Percentiles rank a stretch among this genome's conserved stretches.
Evolutionary conservation across 768 basidiomycete species (phyloP).

Genomic region (Boletellus ananiceps): DNA sequence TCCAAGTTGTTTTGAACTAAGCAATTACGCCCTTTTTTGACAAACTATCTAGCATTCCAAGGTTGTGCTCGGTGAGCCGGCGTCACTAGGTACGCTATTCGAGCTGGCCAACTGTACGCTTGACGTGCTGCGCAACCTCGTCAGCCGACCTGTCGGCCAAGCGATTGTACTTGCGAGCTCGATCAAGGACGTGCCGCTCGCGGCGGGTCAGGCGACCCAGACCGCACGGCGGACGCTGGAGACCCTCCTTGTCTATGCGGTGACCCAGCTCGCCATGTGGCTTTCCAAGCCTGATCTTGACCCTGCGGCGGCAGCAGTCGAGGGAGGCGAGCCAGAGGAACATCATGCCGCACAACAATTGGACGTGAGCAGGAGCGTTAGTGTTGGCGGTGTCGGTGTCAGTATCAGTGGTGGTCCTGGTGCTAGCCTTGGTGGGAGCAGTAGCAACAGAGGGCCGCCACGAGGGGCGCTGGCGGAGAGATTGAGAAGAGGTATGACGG

Average conservation of each 20-base stretch:
- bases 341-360: slow-evolving; percentile 18
- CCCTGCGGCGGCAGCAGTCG: slow-evolving; percentile 31
- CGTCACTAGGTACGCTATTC: slow-evolving; percentile 83
- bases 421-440: too few species aligned
- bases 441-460: slow-evolving; percentile 32
- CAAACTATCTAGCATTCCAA: slow-evolving; percentile 63
- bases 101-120: slow-evolving; percentile 76
- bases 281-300: slow-evolving; percentile 70
- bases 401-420: too few species aligned
- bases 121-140: slow-evolving; percentile 67
- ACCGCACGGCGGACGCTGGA: slow-evolving; percentile 64
- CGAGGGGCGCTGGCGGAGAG: slow-evolving; percentile 54
- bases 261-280: slow-evolving; percentile 78
- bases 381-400: too few species aligned
- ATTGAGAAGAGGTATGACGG: slow-evolving; percentile 70
- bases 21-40: not conserved
- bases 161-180: slow-evolving; percentile 38
- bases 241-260: slow-evolving; percentile 60
- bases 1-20: too few species aligned
- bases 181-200: slow-evolving; percentile 31
- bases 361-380: slow-evolving; percentile 22
- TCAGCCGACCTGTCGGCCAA: slow-evolving; percentile 56
- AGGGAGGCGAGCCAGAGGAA: slow-evolving; percentile 40
- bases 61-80: slow-evolving; percentile 74
- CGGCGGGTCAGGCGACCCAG: slow-evolving; percentile 53